phyloP scores from a whole-genome alignment of 805 yeast genomes.

The Kodamaea hsintzibuensis region DNA sequence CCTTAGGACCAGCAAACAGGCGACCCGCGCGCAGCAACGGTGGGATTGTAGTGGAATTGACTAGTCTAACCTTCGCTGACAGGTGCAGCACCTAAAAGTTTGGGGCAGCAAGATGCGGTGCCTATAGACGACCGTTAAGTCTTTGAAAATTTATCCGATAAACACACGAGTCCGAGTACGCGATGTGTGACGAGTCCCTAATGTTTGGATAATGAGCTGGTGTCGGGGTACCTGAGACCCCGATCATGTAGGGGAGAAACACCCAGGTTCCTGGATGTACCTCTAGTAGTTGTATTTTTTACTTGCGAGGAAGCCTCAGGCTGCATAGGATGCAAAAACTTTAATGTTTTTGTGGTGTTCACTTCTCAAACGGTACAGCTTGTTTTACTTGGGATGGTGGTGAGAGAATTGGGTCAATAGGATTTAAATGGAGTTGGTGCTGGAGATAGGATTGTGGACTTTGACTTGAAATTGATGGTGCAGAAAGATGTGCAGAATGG shows the following conservation, averaged over 20 bases:
- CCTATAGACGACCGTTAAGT: neutral
- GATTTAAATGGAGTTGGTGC: too few species aligned
- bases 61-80: neutral
- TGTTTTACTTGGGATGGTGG: neutral
- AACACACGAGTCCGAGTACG: neutral
- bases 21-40: neutral
- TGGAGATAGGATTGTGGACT: too few species aligned
- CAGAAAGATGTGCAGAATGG: too few species aligned
- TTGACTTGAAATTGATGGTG: too few species aligned
- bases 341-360: neutral
- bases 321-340: neutral
- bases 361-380: neutral
- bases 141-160: neutral
- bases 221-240: neutral
- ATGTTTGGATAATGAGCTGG: neutral
- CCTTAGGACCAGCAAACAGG: neutral
- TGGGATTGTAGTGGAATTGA: neutral
- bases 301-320: constrained; percentile 1
- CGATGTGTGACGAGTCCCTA: neutral
- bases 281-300: neutral
- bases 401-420: too few species aligned
- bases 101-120: neutral
- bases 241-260: neutral
- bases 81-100: neutral
- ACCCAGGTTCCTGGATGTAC: neutral